Base-by-base conservation (phyloP, 2,329 filamentous ascomycete species). In the Cryphonectria nitschkei region DNA sequence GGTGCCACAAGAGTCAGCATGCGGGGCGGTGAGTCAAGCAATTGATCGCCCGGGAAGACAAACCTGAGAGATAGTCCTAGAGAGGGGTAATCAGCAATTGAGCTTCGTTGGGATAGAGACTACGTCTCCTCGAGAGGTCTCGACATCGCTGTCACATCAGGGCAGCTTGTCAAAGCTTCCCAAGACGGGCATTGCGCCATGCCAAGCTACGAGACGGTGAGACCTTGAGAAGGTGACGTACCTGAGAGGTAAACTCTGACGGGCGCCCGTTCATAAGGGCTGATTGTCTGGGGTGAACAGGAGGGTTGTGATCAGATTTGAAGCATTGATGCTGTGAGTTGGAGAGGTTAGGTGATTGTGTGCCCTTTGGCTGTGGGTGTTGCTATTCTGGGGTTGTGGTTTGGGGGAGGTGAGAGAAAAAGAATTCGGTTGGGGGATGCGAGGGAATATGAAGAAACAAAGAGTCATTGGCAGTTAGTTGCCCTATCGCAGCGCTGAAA, bases 161-260 rank as follows among this genome's bases (percentile, higher is more conserved):
- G 32, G 43, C 41, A 65, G 52, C 60, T 63, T 34, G 56, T n/a
- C 16, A 22, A 56, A 34, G 69, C 61, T 71, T 54, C 61, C 34
- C 56, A 37, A 37, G 9, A 43, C 34, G 19, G 13, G 13, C n/a
- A 58, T 22, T 22, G 43, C 26, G 56, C 56, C 34, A 39, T 56
- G 67, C 3, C 37, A 29, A 37, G n/a, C 3, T 22, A 26, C 29
- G 22, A 43, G 54, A n/a, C 19, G 46, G 39, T 34, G 56, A 26
- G 56, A 56, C 34, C 56, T 60, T 63, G 65, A 2, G 9, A n/a
- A 58, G 39, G 29, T 61, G 70, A 82, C 86, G 74, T 91, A 93
- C 92, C 90, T 95, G 92, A 84, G 92, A 95, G 85, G 92, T 95
- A 87, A 94, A 95, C 83, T 91, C 88, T 83, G 92, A 93, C 84